Percentiles rank a stretch among this genome's conserved stretches.
Conservation (phyloP, 352 stramenopile genomes). For the Phytophthora aleatoria region DNA sequence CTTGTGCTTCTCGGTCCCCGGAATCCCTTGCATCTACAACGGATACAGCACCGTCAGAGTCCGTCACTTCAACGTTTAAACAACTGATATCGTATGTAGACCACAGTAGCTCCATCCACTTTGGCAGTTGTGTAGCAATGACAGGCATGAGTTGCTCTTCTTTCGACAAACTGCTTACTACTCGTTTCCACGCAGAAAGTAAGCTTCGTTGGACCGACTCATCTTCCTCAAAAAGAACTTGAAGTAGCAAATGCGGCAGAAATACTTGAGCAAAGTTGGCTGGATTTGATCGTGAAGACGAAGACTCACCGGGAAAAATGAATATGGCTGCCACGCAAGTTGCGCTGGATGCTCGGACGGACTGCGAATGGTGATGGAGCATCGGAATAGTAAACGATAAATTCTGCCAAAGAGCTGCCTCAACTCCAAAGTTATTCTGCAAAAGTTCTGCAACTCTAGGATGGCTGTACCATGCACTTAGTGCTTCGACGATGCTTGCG, state of each 20-base stretch:
- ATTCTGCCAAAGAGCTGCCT: constrained; percentile 34
- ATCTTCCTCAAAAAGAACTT: constrained; percentile 59
- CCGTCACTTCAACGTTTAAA: constrained; percentile 36
- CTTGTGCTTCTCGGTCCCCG: constrained; percentile 2
- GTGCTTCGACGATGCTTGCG: constrained; percentile 34
- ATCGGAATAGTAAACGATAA: constrained; percentile 49
- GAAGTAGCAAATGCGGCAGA: constrained; percentile 65
- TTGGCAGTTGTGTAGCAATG: constrained; percentile 23
- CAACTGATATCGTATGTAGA: constrained; percentile 33
- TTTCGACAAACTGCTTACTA: constrained; percentile 33
- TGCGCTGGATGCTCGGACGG: constrained; percentile 49
- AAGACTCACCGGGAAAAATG: constrained; percentile 38
- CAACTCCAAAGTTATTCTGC: constrained; percentile 28
- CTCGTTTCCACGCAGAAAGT: constrained; percentile 46
- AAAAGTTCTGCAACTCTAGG: constrained; percentile 27
- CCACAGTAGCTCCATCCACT: constrained; percentile 66
- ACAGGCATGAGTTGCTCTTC: constrained; percentile 28
- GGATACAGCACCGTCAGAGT: not conserved
- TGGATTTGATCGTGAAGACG: constrained; percentile 11
- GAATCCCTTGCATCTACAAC: constrained; percentile 3
- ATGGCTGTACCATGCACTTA: constrained; percentile 55
- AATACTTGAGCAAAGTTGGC: constrained; percentile 35
- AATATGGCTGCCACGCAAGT: constrained; percentile 58
- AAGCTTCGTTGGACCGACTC: constrained; percentile 34
- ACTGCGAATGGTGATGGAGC: constrained; percentile 58